These are phyloP conservation scores for Cercophora scortea DNA, from an alignment of 495 filamentous ascomycete genomes.

Conservation along the genomic window DNA sequence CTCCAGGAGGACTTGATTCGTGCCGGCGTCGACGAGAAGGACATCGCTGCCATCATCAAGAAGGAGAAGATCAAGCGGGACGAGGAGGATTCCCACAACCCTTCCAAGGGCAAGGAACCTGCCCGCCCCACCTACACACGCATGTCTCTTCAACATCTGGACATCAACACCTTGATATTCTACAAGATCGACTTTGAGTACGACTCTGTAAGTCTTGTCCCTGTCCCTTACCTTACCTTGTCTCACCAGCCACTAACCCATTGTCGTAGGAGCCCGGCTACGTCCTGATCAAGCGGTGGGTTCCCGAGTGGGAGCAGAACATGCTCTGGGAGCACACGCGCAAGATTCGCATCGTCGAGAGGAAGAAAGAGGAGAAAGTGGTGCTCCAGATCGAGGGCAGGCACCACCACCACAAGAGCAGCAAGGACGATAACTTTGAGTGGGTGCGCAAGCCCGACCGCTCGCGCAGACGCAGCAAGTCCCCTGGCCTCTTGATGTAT, in stretches of 20 bases:
- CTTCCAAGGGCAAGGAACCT: constrained; percentile 7
- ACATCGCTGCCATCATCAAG: constrained; percentile 44
- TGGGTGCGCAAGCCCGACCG: constrained; percentile 58
- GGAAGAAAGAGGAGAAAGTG: constrained; percentile 38
- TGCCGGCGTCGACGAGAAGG: constrained; percentile 42
- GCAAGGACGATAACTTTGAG: constrained; percentile 38
- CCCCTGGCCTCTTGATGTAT: constrained; percentile 40
- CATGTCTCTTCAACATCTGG: constrained; percentile 49
- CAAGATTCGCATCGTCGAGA: constrained; percentile 40
- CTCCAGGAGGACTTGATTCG: constrained; percentile 42
- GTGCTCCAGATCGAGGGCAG: constrained; percentile 29
- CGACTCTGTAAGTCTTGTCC: constrained; percentile 35
- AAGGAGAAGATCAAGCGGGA: constrained; percentile 38
- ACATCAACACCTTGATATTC: constrained; percentile 43
- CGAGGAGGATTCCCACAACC: constrained; percentile 16
- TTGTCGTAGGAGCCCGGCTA: constrained; percentile 52
- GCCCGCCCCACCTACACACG: constrained; percentile 45
- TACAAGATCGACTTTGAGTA: constrained; percentile 46
- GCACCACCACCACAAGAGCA: constrained; percentile 41
- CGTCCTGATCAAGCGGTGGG: constrained; percentile 69
- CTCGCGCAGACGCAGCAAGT: constrained; percentile 30
- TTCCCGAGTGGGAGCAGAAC: constrained; percentile 64
- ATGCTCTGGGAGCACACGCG: constrained; percentile 65
- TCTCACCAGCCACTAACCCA: neutral
- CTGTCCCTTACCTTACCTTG: neutral